Evolutionary conservation across 2,329 filamentous ascomycete genomes (phyloP).

Genomic region (Didymella keratinophila): DNA sequence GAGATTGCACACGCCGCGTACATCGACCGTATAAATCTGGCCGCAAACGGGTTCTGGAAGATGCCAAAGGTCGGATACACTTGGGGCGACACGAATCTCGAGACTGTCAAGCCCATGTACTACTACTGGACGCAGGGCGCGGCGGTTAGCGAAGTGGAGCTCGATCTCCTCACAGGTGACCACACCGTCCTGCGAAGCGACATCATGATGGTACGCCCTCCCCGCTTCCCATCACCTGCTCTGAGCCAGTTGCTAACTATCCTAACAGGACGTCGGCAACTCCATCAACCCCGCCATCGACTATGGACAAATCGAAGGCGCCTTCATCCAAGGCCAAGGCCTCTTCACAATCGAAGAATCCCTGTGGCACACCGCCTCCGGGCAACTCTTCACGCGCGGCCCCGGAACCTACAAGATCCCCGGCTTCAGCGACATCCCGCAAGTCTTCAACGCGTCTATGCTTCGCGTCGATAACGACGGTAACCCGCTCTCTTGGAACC

Average conservation of each 20-base stretch:
- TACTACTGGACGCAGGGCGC: conserved; percentile 96
- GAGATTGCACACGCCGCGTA: conserved; percentile 89
- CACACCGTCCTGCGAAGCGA: conserved; percentile 90
- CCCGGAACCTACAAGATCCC: conserved; percentile 85
- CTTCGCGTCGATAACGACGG: conserved; percentile 70
- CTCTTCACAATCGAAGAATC: conserved; percentile 80
- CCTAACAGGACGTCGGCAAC: conserved; percentile 72
- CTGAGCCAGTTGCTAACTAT: not conserved
- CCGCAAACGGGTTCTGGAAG: conserved; percentile 95
- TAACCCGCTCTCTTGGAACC: conserved; percentile 73
- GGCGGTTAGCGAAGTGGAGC: conserved; percentile 84
- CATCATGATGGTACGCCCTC: conserved; percentile 76
- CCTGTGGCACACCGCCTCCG: conserved; percentile 68
- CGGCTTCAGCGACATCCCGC: conserved; percentile 85
- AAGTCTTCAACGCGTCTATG: conserved; percentile 81
- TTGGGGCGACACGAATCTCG: conserved; percentile 67
- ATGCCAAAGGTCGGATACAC: conserved; percentile 94
- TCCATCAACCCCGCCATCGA: conserved; percentile 80
- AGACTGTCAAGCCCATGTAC: conserved; percentile 72
- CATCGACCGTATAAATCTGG: conserved; percentile 92
- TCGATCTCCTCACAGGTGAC: conserved; percentile 90
- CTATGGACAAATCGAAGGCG: conserved; percentile 83
- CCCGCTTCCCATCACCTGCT: not conserved
- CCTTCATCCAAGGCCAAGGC: conserved; percentile 79
- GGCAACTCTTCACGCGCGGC: conserved; percentile 69